Evolutionary conservation across 139 green algal genomes (phyloP).

Genomic region (Desmodesmus armatus): DNA sequence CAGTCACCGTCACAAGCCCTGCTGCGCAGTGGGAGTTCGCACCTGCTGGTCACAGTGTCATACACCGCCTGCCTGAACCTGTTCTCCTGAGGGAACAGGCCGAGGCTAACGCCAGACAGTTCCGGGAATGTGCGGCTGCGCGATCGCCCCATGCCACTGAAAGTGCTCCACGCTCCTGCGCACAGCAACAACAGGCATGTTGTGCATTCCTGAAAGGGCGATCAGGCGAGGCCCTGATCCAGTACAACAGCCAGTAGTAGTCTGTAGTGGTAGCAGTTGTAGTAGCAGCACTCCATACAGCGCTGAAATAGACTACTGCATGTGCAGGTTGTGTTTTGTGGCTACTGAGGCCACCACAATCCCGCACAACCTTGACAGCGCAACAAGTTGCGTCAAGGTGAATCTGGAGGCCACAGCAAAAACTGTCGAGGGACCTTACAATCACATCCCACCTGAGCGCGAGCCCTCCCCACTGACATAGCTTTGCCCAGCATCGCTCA

Average conservation of each 20-base stretch:
- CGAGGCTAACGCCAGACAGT: conserved; percentile 48
- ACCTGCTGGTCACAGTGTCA: conserved; percentile 42
- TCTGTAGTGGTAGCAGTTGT: too few relatives aligned
- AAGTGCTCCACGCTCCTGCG: conserved; percentile 18
- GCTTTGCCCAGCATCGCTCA: not conserved
- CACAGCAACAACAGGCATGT: not conserved
- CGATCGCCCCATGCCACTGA: not conserved
- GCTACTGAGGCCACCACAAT: too few relatives aligned
- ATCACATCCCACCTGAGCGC: conserved; percentile 7
- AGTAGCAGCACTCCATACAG: too few relatives aligned
- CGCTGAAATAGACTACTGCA: too few relatives aligned
- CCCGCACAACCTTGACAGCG: too few relatives aligned
- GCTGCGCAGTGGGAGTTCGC: too few relatives aligned
- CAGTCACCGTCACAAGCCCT: too few relatives aligned
- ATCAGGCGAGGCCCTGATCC: too few relatives aligned
- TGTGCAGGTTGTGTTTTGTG: too few relatives aligned
- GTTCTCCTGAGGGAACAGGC: conserved; percentile 69
- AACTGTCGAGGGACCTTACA: too few relatives aligned
- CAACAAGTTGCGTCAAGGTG: too few relatives aligned
- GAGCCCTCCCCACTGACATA: conserved; percentile 1
- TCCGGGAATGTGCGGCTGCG: conserved; percentile 29
- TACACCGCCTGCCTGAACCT: conserved; percentile 52
- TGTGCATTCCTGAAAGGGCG: not conserved
- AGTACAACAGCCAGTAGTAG: not conserved
- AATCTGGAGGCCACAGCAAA: too few relatives aligned